Conservation (phyloP, 352 stramenopile genomes). For the Phytophthora brassicae region DNA sequence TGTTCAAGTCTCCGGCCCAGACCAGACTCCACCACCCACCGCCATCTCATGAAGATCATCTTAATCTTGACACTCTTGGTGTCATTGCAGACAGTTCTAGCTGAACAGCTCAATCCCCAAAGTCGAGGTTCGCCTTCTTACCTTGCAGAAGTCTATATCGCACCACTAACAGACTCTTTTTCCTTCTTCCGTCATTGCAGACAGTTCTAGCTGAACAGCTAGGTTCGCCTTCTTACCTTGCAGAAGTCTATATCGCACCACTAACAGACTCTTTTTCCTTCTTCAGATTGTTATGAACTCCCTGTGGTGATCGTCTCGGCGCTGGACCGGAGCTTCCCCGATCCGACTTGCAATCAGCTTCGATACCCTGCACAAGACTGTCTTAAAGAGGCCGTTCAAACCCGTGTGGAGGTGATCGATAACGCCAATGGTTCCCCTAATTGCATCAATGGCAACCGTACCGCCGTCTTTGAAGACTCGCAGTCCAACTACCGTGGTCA, state of each 20-base stretch:
- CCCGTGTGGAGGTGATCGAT: slow-evolving; percentile 67
- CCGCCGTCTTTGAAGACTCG: slow-evolving; percentile 45
- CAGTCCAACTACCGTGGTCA: slow-evolving; percentile 77
- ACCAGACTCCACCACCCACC: slow-evolving; percentile 14
- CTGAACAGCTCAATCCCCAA: slow-evolving; percentile 11
- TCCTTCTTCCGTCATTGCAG: slow-evolving; percentile 12
- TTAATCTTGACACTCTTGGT: slow-evolving; percentile 21
- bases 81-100: slow-evolving; percentile 13
- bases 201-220: slow-evolving; percentile 12
- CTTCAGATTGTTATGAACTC: slow-evolving; percentile 65
- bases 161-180: not conserved
- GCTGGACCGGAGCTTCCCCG: slow-evolving; percentile 55
- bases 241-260: no score
- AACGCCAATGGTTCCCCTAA: slow-evolving; percentile 53
- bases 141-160: no score
- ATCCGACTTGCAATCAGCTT: slow-evolving; percentile 69
- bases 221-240: no score
- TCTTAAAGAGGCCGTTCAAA: slow-evolving; percentile 55
- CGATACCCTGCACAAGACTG: slow-evolving; percentile 69
- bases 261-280: not conserved
- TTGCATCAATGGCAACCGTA: slow-evolving; percentile 51
- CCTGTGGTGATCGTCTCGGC: slow-evolving; percentile 69
- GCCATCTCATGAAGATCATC: slow-evolving; percentile 17
- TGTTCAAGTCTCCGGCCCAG: slow-evolving; percentile 16
- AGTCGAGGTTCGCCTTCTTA: no score